Percentiles rank a stretch among this genome's conserved stretches.
phyloP scores from a whole-genome alignment of 768 basidiomycete genomes.

The Chlorophyllum brunneum region DNA sequence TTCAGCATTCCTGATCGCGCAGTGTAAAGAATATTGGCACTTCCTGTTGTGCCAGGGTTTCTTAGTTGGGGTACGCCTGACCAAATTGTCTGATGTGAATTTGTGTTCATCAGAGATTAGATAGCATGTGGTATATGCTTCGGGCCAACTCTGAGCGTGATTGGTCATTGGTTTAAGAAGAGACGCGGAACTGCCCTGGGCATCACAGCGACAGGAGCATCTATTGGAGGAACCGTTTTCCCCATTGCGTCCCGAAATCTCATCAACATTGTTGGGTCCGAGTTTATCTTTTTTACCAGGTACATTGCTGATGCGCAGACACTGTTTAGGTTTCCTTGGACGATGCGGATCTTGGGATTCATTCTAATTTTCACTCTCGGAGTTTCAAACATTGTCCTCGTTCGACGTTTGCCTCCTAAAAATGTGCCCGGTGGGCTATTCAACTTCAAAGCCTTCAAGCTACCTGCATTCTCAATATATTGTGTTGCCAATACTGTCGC shows the following conservation, averaged over 20 bases:
- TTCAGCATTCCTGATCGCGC: conserved; percentile 48
- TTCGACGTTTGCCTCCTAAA: conserved; percentile 50
- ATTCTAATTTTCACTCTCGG: conserved; percentile 47
- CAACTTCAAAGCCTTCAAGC: conserved; percentile 42
- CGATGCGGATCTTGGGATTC: conserved; percentile 62
- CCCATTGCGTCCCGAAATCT: conserved; percentile 55
- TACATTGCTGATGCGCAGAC: neutral
- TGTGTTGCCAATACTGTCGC: conserved; percentile 40
- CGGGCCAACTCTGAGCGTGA: conserved; percentile 43
- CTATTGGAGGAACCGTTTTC: conserved; percentile 58
- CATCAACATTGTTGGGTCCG: conserved; percentile 51
- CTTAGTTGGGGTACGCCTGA: conserved; percentile 43
- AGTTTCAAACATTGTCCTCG: conserved; percentile 40
- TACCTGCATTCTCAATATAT: conserved; percentile 47
- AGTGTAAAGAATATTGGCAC: conserved; percentile 64
- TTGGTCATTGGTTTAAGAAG: conserved; percentile 65
- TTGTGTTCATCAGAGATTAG: neutral
- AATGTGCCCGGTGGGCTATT: conserved; percentile 50
- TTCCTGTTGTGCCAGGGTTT: conserved; percentile 63
- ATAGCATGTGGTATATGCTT: conserved; percentile 31
- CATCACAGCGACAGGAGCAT: conserved; percentile 50
- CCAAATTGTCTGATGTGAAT: neutral
- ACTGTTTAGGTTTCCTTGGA: conserved; percentile 57
- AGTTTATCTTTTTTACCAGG: neutral
- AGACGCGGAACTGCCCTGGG: conserved; percentile 52